Conservation (phyloP, 2,329 filamentous ascomycete species). For the Colletotrichum eremochloae region DNA sequence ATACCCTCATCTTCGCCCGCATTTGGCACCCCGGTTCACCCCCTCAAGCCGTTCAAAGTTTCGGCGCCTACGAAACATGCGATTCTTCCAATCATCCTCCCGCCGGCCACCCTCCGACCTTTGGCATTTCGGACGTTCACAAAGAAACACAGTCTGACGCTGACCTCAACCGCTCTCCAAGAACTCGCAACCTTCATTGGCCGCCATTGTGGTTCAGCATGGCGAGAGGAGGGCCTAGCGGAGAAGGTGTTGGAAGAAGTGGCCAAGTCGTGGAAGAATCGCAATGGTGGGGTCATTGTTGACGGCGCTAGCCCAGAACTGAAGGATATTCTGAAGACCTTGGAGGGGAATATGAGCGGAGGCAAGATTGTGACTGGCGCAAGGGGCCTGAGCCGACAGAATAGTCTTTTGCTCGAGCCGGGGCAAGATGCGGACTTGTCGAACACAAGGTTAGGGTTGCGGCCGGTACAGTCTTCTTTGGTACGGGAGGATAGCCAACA, state of each 20-base stretch:
- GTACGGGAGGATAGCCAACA: slow-evolving; percentile 72
- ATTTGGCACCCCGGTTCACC: slow-evolving; percentile 88
- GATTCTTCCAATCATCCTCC: slow-evolving; percentile 90
- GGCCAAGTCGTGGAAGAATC: slow-evolving; percentile 91
- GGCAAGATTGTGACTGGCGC: slow-evolving; percentile 73
- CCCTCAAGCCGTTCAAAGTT: slow-evolving; percentile 74
- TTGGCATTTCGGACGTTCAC: slow-evolving; percentile 96
- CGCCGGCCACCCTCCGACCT: slow-evolving; percentile 86
- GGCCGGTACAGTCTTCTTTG: slow-evolving; percentile 57
- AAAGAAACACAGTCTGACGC: slow-evolving; percentile 95
- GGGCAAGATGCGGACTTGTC: slow-evolving; percentile 64
- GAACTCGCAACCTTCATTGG: slow-evolving; percentile 91
- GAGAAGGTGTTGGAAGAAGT: slow-evolving; percentile 94
- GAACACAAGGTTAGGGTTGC: slow-evolving; percentile 69
- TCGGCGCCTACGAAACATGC: slow-evolving; percentile 63
- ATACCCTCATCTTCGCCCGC: slow-evolving; percentile 91
- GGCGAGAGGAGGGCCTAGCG: slow-evolving; percentile 94
- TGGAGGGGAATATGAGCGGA: slow-evolving; percentile 92
- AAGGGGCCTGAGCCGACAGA: slow-evolving; percentile 71
- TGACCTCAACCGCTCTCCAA: slow-evolving; percentile 88
- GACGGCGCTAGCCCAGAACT: slow-evolving; percentile 83
- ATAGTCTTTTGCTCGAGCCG: slow-evolving; percentile 72
- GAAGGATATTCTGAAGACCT: slow-evolving; percentile 83
- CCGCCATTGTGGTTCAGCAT: slow-evolving; percentile 93
- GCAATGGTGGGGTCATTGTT: slow-evolving; percentile 90